A percentile compares a stretch with the other conserved stretches of the same genome.
phyloP scores from a whole-genome alignment of 1,284 basidiomycete species.

The Earliella scabrosa region DNA sequence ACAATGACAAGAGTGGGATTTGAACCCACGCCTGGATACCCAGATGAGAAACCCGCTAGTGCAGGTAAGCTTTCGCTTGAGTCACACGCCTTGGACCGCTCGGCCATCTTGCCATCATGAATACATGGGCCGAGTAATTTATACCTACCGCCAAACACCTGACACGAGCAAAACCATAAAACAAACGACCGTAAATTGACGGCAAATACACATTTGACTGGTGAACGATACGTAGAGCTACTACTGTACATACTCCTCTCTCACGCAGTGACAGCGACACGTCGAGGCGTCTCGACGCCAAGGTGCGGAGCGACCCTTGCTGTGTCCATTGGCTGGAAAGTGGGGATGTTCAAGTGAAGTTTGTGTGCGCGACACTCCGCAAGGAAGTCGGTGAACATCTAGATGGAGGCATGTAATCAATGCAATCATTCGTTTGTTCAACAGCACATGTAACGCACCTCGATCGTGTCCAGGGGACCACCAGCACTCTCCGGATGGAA shows the following conservation, averaged over 20 bases:
- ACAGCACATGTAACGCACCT: slow-evolving; percentile 50
- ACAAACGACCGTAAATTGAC: too few species aligned
- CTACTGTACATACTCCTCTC: background rate
- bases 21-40: slow-evolving; percentile 28
- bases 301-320: slow-evolving; percentile 26
- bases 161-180: too few species aligned
- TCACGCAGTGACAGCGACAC: slow-evolving; percentile 35
- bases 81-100: slow-evolving; percentile 29
- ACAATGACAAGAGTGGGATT: slow-evolving; percentile 25
- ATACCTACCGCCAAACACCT: too few species aligned
- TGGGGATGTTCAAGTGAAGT: slow-evolving; percentile 32
- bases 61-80: slow-evolving; percentile 27
- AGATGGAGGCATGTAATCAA: background rate
- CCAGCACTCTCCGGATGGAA: slow-evolving; percentile 97
- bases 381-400: slow-evolving; percentile 95
- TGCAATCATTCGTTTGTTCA: background rate
- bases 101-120: slow-evolving; percentile 21
- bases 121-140: background rate
- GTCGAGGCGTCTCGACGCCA: slow-evolving; percentile 23
- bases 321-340: slow-evolving; percentile 29
- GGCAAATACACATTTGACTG: too few species aligned
- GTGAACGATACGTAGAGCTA: too few species aligned
- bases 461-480: slow-evolving; percentile 91
- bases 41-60: slow-evolving; percentile 25
- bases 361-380: slow-evolving; percentile 72